Evolutionary conservation across 148 eudicot species (phyloP).

Genomic region (Polygonum maritimum): DNA sequence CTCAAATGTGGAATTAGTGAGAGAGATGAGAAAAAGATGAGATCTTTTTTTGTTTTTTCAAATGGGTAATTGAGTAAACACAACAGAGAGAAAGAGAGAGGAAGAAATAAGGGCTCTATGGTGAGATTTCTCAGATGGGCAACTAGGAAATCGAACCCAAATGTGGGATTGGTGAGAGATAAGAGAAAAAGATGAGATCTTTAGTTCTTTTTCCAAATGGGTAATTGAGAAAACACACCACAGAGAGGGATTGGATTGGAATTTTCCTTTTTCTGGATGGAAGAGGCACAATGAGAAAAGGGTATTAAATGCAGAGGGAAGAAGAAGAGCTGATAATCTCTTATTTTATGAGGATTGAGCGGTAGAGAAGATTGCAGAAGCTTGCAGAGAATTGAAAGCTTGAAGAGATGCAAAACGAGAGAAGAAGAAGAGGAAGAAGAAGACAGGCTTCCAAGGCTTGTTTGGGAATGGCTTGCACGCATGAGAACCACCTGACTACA

Average conservation of each 20-base stretch:
- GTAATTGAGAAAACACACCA: not conserved
- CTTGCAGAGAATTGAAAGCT: conserved; percentile 43
- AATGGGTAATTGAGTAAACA: not conserved
- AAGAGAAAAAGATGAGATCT: too few species aligned
- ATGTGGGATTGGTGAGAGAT: not conserved
- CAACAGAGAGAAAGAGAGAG: not conserved
- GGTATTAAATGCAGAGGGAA: not conserved
- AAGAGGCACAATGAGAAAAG: not conserved
- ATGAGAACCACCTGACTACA: conserved; percentile 36
- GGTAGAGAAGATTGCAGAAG: conserved; percentile 23
- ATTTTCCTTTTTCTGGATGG: not conserved
- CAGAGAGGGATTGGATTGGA: not conserved
- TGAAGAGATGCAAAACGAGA: conserved; percentile 24
- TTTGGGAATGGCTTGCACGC: conserved; percentile 88
- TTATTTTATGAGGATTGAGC: not conserved
- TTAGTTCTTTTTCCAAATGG: too few species aligned
- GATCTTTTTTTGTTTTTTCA: too few species aligned
- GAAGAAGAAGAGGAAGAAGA: conserved; percentile 7
- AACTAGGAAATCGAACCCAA: not conserved
- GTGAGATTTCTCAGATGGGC: too few species aligned
- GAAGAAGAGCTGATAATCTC: not conserved
- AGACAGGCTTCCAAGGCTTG: not conserved
- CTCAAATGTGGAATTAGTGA: not conserved
- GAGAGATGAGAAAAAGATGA: too few species aligned
- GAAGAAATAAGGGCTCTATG: not conserved